phyloP scores from a whole-genome alignment of 2,329 filamentous ascomycete genomes.

The Cryphonectria naterciae region DNA sequence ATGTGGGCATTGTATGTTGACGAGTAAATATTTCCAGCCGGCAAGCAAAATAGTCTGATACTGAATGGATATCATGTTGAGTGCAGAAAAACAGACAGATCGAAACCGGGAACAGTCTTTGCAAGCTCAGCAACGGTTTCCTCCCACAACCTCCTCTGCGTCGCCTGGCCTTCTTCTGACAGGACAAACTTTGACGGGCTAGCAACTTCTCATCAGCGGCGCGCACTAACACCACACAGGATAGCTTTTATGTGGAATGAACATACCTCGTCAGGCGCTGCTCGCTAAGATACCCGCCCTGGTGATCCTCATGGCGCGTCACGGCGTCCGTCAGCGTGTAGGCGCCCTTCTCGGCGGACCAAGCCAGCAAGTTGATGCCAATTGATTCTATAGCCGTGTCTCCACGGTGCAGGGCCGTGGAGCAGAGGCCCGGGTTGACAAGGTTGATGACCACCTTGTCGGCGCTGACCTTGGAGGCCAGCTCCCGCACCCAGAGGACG shows the following conservation, averaged over 20 bases:
- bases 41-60: neutral
- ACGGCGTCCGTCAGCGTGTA: constrained; percentile 2
- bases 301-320: neutral
- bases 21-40: neutral
- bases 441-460: constrained; percentile 6
- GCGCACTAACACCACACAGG: neutral
- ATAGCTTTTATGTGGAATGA: neutral
- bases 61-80: neutral
- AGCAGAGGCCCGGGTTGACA: constrained; percentile 7
- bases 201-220: neutral
- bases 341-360: neutral
- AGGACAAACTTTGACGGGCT: constrained; percentile 2
- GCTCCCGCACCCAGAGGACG: constrained; percentile 7
- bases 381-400: neutral
- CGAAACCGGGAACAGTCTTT: neutral
- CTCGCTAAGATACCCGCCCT: constrained; percentile 6
- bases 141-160: constrained; percentile 8
- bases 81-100: neutral
- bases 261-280: neutral
- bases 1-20: neutral
- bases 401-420: neutral
- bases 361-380: neutral
- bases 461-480: neutral
- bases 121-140: constrained; percentile 1
- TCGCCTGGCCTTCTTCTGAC: constrained; percentile 1